Conservation (phyloP, 441 rosid genomes). For the Adansonia grandidieri region DNA sequence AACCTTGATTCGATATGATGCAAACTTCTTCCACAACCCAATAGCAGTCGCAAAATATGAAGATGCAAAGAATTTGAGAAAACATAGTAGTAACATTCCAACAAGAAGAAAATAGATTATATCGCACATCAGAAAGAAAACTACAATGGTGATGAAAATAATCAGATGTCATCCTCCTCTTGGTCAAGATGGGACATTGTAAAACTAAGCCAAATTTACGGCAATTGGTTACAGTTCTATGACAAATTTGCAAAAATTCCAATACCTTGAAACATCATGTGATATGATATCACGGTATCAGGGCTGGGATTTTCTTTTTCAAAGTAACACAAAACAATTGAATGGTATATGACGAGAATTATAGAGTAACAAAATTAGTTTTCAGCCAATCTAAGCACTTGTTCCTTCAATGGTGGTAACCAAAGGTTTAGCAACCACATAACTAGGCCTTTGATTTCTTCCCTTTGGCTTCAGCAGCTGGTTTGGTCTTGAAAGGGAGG, state of each 20-base stretch:
- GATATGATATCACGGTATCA: background rate
- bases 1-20: background rate
- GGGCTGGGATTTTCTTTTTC: background rate
- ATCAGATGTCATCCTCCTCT: background rate
- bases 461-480: constrained; percentile 64
- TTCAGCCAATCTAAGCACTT: background rate
- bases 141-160: background rate
- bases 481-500: constrained; percentile 74
- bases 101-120: background rate
- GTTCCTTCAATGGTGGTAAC: background rate
- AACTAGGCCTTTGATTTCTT: constrained; percentile 65
- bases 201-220: background rate
- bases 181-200: background rate
- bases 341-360: background rate
- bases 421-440: background rate
- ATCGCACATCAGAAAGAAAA: background rate
- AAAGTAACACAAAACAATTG: background rate
- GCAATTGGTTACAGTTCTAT: background rate
- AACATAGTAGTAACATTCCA: background rate
- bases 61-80: background rate
- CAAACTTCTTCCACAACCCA: background rate
- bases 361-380: constrained; percentile 1
- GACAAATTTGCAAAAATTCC: background rate
- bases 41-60: background rate
- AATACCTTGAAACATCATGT: background rate